A percentile compares a stretch with the other conserved stretches of the same genome.
These are phyloP conservation scores for Ceratopteris richardii DNA, from an alignment of 75 land plant species.

Conservation along the genomic window DNA sequence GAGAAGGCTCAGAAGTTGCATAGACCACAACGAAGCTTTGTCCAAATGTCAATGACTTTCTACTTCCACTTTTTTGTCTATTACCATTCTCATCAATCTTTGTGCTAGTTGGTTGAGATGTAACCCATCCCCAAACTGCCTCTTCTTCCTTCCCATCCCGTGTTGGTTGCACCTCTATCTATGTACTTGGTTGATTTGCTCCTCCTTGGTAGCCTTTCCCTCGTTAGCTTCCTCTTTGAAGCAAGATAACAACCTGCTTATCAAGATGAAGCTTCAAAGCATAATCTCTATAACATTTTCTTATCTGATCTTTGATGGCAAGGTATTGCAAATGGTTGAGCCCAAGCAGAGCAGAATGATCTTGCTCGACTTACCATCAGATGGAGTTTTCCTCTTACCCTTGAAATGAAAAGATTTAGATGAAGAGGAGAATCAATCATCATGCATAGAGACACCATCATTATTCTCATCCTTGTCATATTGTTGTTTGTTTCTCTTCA, in stretches of 20 bases:
- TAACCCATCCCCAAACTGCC: too few relatives aligned
- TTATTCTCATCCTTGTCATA: slow-evolving; percentile 21
- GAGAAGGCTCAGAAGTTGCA: too few relatives aligned
- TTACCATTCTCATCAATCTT: too few relatives aligned
- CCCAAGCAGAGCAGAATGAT: slow-evolving; percentile 89
- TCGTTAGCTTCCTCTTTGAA: slow-evolving; percentile 76
- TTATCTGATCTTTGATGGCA: slow-evolving; percentile 90
- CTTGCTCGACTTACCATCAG: slow-evolving; percentile 52
- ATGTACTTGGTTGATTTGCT: too few relatives aligned
- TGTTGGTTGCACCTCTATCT: too few relatives aligned
- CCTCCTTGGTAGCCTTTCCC: slow-evolving; percentile 80
- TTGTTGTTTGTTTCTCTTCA: too few relatives aligned
- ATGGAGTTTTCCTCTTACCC: slow-evolving; percentile 80
- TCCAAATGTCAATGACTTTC: too few relatives aligned
- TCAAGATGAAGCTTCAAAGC: slow-evolving; percentile 92
- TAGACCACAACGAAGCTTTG: too few relatives aligned
- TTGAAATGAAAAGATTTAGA: slow-evolving; percentile 67
- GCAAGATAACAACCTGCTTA: slow-evolving; percentile 79
- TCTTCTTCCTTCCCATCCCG: slow-evolving; percentile 76
- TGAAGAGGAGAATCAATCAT: slow-evolving; percentile 31
- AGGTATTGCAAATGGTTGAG: slow-evolving; percentile 72
- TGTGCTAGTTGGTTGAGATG: too few relatives aligned
- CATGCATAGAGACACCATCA: slow-evolving; percentile 29
- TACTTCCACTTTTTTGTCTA: too few relatives aligned
- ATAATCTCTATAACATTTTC: slow-evolving; percentile 77